Evolutionary conservation across 495 filamentous ascomycete genomes (phyloP).

Genomic region (Aspergillus baeticus): DNA sequence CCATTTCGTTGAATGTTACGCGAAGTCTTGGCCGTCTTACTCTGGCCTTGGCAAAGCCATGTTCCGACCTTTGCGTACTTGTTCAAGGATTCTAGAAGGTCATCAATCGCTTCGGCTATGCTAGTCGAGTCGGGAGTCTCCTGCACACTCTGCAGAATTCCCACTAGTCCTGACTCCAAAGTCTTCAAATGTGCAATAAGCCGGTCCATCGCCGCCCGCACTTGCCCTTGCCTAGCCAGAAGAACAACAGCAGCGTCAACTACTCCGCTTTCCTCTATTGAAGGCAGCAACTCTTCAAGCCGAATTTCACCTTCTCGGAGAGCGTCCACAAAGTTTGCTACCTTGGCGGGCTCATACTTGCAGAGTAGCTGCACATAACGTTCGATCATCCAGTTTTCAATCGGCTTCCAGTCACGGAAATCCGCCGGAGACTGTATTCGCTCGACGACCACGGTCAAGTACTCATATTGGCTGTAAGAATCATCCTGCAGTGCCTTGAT

Average conservation of each 20-base stretch:
- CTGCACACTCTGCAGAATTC: conserved; percentile 59
- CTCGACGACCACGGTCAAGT: conserved; percentile 78
- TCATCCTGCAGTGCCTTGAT: conserved; percentile 63
- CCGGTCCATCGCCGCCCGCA: conserved; percentile 78
- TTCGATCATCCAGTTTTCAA: conserved; percentile 63
- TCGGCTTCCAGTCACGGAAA: conserved; percentile 24
- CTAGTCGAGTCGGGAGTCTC: conserved; percentile 54
- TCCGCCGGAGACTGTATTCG: conserved; percentile 43
- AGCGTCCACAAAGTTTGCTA: conserved; percentile 78
- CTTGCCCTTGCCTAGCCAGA: conserved; percentile 85
- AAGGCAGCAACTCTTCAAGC: conserved; percentile 77
- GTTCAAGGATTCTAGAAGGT: conserved; percentile 71
- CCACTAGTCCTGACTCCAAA: conserved; percentile 74
- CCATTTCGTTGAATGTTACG: conserved; percentile 36
- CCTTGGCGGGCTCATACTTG: conserved; percentile 73
- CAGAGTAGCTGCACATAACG: conserved; percentile 91
- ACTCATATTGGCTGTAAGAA: conserved; percentile 67
- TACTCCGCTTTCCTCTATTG: conserved; percentile 83
- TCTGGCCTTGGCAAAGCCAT: conserved; percentile 94
- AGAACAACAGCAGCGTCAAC: conserved; percentile 92
- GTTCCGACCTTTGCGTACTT: conserved; percentile 90
- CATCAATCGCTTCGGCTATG: conserved; percentile 50
- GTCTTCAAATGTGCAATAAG: conserved; percentile 75
- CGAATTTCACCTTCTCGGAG: conserved; percentile 78
- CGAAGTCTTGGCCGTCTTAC: conserved; percentile 54